phyloP scores from a whole-genome alignment of 2,329 filamentous ascomycete species.

The Beauveria scarabaeidicola region DNA sequence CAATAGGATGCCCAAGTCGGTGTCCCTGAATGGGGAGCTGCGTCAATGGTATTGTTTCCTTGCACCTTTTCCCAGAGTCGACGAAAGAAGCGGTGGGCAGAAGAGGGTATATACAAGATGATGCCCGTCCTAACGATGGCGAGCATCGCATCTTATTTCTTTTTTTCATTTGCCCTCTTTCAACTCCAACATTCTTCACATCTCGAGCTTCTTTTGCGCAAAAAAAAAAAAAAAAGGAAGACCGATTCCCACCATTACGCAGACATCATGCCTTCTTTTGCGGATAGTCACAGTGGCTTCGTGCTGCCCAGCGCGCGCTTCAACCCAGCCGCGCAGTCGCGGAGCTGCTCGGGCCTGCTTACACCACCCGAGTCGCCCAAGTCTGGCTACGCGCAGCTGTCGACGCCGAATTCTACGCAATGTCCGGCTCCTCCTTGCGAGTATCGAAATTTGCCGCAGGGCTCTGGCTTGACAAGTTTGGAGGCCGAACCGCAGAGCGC shows the following conservation, averaged over 20 bases:
- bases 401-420: background rate
- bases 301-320: conserved; percentile 4
- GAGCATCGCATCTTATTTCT: too few relatives aligned
- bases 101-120: conserved; percentile 2
- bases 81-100: conserved; percentile 1
- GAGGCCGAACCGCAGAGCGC: background rate
- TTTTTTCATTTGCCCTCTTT: background rate
- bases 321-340: background rate
- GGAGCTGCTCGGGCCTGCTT: conserved; percentile 6
- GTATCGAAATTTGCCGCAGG: background rate
- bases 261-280: background rate
- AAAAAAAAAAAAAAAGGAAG: too few relatives aligned
- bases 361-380: conserved; percentile 18
- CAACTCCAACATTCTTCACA: background rate
- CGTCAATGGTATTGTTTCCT: conserved; percentile 5
- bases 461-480: background rate
- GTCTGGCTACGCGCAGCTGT: background rate
- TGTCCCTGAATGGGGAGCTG: background rate
- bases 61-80: background rate
- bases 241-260: background rate
- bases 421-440: background rate
- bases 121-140: background rate
- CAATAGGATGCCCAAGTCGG: conserved; percentile 2
- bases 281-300: background rate
- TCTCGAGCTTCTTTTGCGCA: background rate